Base-by-base conservation (phyloP, 352 stramenopile genomes). In the Phytophthora litchii region DNA sequence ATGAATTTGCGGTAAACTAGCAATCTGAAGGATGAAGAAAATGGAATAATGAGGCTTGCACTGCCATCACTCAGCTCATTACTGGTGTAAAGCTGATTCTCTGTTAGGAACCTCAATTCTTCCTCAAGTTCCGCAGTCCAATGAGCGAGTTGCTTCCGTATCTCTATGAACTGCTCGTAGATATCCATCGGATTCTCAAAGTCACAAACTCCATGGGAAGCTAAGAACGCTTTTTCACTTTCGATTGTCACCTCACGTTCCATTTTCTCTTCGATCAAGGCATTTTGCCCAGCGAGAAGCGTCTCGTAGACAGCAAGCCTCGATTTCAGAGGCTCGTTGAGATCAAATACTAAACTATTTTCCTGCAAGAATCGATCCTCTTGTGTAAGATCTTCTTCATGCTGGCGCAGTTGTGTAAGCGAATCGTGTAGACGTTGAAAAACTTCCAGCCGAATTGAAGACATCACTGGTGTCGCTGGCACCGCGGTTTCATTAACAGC, bases 191-290 rank as follows among this genome's bases (percentile, higher is more conserved):
- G 52, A 46, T 11, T 60, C 1, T 47, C 59, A 31, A 74, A 56
- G 2, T 19, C 7, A 14, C 76, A 37, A 9, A 51, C 51, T n/a
- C 44, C 60, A 21, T 86, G 49, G 4, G 52, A 50, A 42, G 67
- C 58, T 0, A 83, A 48, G n/a, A 69, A 74, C 4, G 53, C 65
- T 8, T 58, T 65, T 43, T 84, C 71, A 19, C 62, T 64, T 31
- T 62, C 67, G 1, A 68, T 12, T 14, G 64, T 51, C 6, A 85
- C 41, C 32, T 90, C 74, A 0, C 76, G 65, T 58, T 85, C 61
- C 63, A 86, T 69, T 44, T 83, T 84, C 42, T 88, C 80, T 12
- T 90, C 80, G 5, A 86, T 83, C 27, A 88, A 48, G 8, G 62
- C 53, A 37, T 71, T 73, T 29, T 86, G 80, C 0, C 63, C 64